Conservation (phyloP, 345 rosid genomes). For the Raphanus raphanistrum region DNA sequence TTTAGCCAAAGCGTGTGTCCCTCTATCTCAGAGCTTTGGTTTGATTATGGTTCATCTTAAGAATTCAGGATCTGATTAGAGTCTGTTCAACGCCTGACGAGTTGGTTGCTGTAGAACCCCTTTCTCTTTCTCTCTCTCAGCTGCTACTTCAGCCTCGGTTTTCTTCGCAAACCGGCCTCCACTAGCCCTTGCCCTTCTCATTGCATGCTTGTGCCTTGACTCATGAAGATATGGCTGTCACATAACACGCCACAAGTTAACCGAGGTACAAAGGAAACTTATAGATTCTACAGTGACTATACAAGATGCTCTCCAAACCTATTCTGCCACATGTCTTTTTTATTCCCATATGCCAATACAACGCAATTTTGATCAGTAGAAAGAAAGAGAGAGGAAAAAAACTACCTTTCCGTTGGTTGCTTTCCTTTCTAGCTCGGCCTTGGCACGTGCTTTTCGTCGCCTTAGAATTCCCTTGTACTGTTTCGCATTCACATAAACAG, state of each 20-base stretch:
- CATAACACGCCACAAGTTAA: conserved; percentile 5
- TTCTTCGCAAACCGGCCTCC: conserved; percentile 98
- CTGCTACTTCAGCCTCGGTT: conserved; percentile 45
- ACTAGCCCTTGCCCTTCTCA: conserved; percentile 79
- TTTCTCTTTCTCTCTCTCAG: conserved; percentile 34
- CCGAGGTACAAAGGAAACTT: not conserved
- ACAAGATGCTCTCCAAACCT: not conserved
- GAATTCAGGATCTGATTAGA: not conserved
- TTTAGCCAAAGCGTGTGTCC: conserved; percentile 43
- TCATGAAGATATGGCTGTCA: conserved; percentile 95
- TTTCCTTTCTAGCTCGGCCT: conserved; percentile 90
- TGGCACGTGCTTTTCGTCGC: conserved; percentile 94
- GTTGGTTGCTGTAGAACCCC: conserved; percentile 31
- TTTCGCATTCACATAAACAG: conserved; percentile 95
- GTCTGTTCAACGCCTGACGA: conserved; percentile 42
- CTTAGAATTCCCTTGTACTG: conserved; percentile 91
- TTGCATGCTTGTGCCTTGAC: conserved; percentile 95
- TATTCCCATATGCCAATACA: not conserved
- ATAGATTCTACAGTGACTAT: not conserved
- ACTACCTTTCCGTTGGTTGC: conserved; percentile 73
- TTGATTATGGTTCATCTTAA: conserved; percentile 44
- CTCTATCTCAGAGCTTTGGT: conserved; percentile 31
- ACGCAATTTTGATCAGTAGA: not conserved
- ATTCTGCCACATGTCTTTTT: not conserved
- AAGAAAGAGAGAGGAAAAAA: not conserved